These are phyloP conservation scores for Cadophora sp. DNA, from an alignment of 2,329 filamentous ascomycete species.

Conservation along the genomic window DNA sequence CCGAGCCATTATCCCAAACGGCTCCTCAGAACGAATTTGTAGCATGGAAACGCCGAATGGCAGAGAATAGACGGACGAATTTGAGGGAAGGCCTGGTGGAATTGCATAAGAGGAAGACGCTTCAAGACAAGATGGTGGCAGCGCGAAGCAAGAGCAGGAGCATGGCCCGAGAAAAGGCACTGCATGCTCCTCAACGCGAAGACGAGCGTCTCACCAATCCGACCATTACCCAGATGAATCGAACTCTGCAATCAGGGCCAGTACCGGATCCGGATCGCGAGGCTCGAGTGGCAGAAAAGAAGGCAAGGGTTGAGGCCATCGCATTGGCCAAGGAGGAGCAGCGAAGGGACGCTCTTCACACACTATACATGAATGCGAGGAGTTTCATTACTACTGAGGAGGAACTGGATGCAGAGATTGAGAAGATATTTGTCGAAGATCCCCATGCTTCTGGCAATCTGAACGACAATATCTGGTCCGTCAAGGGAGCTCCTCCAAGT, in stretches of 20 bases:
- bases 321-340: slow-evolving; percentile 60
- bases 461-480: slow-evolving; percentile 43
- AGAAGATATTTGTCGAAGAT: slow-evolving; percentile 72
- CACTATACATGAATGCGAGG: slow-evolving; percentile 87
- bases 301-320: slow-evolving; percentile 50
- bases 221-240: slow-evolving; percentile 63
- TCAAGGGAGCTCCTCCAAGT: slow-evolving; percentile 48
- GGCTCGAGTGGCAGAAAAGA: slow-evolving; percentile 55
- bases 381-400: slow-evolving; percentile 85
- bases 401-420: slow-evolving; percentile 76
- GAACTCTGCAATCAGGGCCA: slow-evolving; percentile 55
- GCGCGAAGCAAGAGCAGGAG: slow-evolving; percentile 55
- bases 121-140: slow-evolving; percentile 46
- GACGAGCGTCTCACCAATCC: slow-evolving; percentile 80
- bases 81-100: slow-evolving; percentile 73
- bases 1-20: slow-evolving; percentile 51
- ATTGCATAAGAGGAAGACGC: slow-evolving; percentile 70
- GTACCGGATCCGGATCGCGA: slow-evolving; percentile 69
- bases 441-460: slow-evolving; percentile 23
- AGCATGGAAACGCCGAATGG: slow-evolving; percentile 76
- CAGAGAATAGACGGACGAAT: slow-evolving; percentile 72
- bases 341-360: slow-evolving; percentile 76
- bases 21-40: slow-evolving; percentile 40
- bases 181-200: slow-evolving; percentile 71
- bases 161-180: slow-evolving; percentile 52